A percentile compares a stretch with the other conserved stretches of the same genome.
phyloP scores from a whole-genome alignment of 2,329 filamentous ascomycete species.

The Diaporthe ilicicola region DNA sequence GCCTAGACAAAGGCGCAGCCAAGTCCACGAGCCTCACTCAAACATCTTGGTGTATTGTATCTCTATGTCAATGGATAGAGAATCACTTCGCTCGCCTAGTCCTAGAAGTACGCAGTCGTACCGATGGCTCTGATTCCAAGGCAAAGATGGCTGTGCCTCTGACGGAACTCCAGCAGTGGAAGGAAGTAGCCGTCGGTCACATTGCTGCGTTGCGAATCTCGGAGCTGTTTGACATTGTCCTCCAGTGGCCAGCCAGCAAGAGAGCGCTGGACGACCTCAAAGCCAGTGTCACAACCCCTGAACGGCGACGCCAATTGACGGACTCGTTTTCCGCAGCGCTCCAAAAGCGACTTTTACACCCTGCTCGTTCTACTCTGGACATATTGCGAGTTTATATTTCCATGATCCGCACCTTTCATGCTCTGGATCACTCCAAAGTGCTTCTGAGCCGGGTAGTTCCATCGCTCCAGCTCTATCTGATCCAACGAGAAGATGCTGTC shows the following conservation, averaged over 20 bases:
- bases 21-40: conserved; percentile 43
- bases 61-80: conserved; percentile 73
- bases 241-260: conserved; percentile 76
- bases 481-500: conserved; percentile 78
- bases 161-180: conserved; percentile 72
- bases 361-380: conserved; percentile 78
- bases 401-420: conserved; percentile 80
- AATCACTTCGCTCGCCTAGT: conserved; percentile 72
- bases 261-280: conserved; percentile 79
- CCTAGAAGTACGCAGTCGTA: conserved; percentile 64
- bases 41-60: conserved; percentile 63
- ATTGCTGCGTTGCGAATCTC: conserved; percentile 74
- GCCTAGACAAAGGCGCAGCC: conserved; percentile 32
- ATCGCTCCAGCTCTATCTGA: conserved; percentile 78
- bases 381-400: conserved; percentile 81
- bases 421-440: conserved; percentile 80
- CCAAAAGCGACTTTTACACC: conserved; percentile 74
- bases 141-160: conserved; percentile 52
- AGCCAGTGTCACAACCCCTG: conserved; percentile 73
- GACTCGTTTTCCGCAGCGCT: conserved; percentile 73
- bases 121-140: conserved; percentile 46
- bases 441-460: conserved; percentile 78
- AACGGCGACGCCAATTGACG: conserved; percentile 75
- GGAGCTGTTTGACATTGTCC: conserved; percentile 81
- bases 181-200: conserved; percentile 73